Evolutionary conservation across 1,139 yeast genomes (phyloP), one percentile per base, ranked within the genome.

Genomic region (Sugiyamaella castrensis): DNA sequence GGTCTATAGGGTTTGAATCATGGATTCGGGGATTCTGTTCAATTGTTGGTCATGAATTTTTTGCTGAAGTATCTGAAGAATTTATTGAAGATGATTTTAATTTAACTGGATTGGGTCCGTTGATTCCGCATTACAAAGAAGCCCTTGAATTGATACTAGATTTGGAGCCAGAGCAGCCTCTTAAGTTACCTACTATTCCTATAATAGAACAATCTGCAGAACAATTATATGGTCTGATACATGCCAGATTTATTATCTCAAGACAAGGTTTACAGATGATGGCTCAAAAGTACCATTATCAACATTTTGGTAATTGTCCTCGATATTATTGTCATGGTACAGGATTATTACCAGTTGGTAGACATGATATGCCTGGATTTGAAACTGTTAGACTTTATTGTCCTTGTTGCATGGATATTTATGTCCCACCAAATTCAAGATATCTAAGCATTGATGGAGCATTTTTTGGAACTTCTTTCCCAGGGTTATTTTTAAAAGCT

Each of bases 11-110:
- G 0, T 54, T 54, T 24, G 61, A 57, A 12, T 84, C 94, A 39
- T 92, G 98, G 98, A 86, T 92, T 58, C 80, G 87, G 55, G 87
- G 86, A 61, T 91, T 84, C 68, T 89, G 97, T 65, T 80, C 87
- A 40, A 75, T 84, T 57, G 87, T 86, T 62, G 96, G 96, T 24
- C 95, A 89, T 65, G 97, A 92, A 63, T 91, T 84, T 67, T 89
- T 89, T 68, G 95, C 92, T 34, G 95, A 92, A 54, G 96, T 92
- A 15, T 78, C 91, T 1, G 92, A 87, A 51, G 97, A 89, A 47
- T 92, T 89, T 66, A 88, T 92, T 56, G 97, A 91, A 62, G 99
- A 92, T 68, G 98, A 92, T 61, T 92, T 92, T 74, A 92, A 92
- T 64, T 75, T 92, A 60, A 91, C 98, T 1, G 98, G 98, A 2